Base-by-base conservation (phyloP, 1,284 basidiomycete genomes). In the Psilocybe mexicana region DNA sequence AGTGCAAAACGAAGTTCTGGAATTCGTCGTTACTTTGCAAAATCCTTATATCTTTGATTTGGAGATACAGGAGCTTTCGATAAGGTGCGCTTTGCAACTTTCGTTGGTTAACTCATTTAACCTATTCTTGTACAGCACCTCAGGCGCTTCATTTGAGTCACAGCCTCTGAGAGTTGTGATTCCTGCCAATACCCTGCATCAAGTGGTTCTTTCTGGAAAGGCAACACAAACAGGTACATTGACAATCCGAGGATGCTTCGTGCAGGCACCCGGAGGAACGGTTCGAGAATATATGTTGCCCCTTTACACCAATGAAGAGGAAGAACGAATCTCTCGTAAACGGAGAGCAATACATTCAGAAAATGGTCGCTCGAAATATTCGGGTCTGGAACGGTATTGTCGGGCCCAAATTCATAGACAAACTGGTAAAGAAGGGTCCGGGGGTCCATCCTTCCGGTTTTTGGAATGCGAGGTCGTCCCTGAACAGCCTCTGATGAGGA, bases 11-110 rank as follows among this genome's bases (percentile, higher is more conserved):
- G 96, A 99, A 72, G 72, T 75, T 2, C 77, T 94, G 18, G 92
- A 96, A 64, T 83, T 98, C 62, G 80, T 88, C 28, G 80, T 98
- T 30, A 90, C 90, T 8, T 74, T 99, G n/a, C 84, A 87, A 59
- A 99, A 99, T 69, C 92, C 94, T 0, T 96, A 92, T 67, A 83
- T 91, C 1, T 94, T 98, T 70, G 92, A 95, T 59, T 79, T 99
- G 8, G 93, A 97, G 60, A 72, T 98, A 26, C 86, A 92, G 60
- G 87, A 85, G 61, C 69, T 98, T 33, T 83, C 86, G 8, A 77
- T 98, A 7, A 90, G 93, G 94, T 94, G 69, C 63, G 28, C 10
- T 10, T 42, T 23, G 25, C n/a, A 5, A 12, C 18, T 44, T 49
- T 46, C 6, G 1, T 40, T 44, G 49, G 52, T n/a, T 18, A 18